These are phyloP conservation scores for Fonsecaea monophora DNA, from an alignment of 2,329 filamentous ascomycete genomes.

Conservation along the genomic window DNA sequence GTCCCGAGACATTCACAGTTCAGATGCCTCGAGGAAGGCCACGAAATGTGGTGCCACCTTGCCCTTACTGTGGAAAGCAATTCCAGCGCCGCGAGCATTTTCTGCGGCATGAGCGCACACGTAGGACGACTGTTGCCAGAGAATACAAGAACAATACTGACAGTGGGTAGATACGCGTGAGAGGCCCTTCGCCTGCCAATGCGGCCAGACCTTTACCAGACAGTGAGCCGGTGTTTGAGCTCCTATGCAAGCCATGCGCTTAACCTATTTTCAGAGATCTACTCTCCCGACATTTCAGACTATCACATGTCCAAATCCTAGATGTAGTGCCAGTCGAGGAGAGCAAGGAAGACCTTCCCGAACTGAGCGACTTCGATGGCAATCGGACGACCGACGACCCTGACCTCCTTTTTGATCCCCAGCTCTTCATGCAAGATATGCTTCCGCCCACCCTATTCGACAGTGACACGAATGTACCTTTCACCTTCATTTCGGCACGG, in stretches of 20 bases:
- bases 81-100: slow-evolving; percentile 47
- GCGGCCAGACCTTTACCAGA: slow-evolving; percentile 44
- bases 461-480: slow-evolving; percentile 61
- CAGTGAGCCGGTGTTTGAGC: slow-evolving; percentile 38
- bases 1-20: background rate
- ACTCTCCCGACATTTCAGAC: slow-evolving; percentile 31
- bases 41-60: slow-evolving; percentile 28
- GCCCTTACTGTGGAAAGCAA: slow-evolving; percentile 43
- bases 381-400: background rate
- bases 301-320: slow-evolving; percentile 20
- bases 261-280: slow-evolving; percentile 32
- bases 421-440: slow-evolving; percentile 57
- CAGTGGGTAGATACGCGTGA: slow-evolving; percentile 45
- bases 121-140: slow-evolving; percentile 27
- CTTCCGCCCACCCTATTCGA: slow-evolving; percentile 61
- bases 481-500: slow-evolving; percentile 51
- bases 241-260: background rate
- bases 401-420: slow-evolving; percentile 29
- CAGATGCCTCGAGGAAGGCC: slow-evolving; percentile 27
- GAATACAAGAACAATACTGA: slow-evolving; percentile 13
- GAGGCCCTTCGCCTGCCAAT: slow-evolving; percentile 45
- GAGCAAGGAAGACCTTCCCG: background rate
- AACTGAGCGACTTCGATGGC: background rate
- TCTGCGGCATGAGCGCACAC: slow-evolving; percentile 43
- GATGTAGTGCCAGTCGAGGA: background rate